Percentiles rank a stretch among this genome's conserved stretches.
phyloP scores from a whole-genome alignment of 768 basidiomycete genomes.

The Mycena sanguinolenta region DNA sequence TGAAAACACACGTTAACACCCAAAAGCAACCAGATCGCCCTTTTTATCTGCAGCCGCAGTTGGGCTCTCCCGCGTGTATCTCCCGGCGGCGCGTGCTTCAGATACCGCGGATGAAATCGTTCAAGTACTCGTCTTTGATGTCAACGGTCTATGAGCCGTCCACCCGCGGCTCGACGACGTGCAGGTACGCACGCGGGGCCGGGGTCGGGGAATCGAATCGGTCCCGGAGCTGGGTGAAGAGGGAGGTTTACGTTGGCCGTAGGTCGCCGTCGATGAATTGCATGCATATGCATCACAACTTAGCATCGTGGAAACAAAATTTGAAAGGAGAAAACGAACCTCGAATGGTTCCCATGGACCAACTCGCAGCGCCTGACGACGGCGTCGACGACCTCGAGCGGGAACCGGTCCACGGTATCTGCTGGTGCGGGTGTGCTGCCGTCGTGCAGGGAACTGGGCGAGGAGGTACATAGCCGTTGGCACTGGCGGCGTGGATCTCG shows the following conservation, averaged over 20 bases:
- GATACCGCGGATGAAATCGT: constrained; percentile 52
- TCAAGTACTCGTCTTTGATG: constrained; percentile 36
- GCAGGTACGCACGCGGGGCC: constrained; percentile 63
- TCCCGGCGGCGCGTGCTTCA: constrained; percentile 53
- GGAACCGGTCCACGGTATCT: constrained; percentile 51
- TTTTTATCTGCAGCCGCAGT: constrained; percentile 46
- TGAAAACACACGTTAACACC: too few relatives aligned
- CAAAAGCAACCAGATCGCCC: too few relatives aligned
- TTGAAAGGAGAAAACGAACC: constrained; percentile 29
- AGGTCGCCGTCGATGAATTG: constrained; percentile 45
- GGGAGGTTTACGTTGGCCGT: too few relatives aligned
- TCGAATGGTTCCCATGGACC: constrained; percentile 43
- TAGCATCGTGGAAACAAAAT: constrained; percentile 15
- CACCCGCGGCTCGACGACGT: constrained; percentile 53
- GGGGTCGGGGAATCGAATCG: too few relatives aligned
- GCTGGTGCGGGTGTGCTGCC: constrained; percentile 53
- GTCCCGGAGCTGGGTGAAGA: constrained; percentile 55
- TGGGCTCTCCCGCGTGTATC: constrained; percentile 48
- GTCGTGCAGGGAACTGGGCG: constrained; percentile 64
- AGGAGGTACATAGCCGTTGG: too few relatives aligned
- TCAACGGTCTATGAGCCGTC: too few relatives aligned
- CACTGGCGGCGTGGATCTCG: constrained; percentile 59
- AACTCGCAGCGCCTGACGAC: constrained; percentile 57
- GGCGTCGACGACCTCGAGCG: too few relatives aligned
- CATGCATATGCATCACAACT: constrained; percentile 49